Evolutionary conservation across 305 asterid genomes (phyloP), one percentile per base, ranked within the genome.

Genomic region (Fraxinus baroniana): DNA sequence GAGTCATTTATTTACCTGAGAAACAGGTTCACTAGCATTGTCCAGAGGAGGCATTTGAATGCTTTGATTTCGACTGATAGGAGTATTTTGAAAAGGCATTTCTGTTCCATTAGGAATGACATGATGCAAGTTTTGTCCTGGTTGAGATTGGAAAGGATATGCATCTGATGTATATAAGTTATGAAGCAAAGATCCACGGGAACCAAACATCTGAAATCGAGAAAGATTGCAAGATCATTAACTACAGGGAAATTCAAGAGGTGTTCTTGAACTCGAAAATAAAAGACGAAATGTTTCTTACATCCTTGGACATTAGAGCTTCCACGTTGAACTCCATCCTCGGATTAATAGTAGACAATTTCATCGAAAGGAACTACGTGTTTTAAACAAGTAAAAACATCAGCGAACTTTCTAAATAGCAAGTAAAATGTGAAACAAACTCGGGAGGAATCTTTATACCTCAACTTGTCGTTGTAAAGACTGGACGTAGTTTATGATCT

Each of bases 401-500:
- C 26, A 87, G 24, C 32, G 74, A 62, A 17, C 32, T 41, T 22
- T 41, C 68, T 17, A 60, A 33, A 57, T 33, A 17, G 49, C 60
- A 41, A 36, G 20, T 68, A 13, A 68, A 10, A 10, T 28, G 17
- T 2, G 2, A 26, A 81, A 26, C 18, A 26, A 68, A 68, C 9
- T 28, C 10, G 18, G 12, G 20, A 68, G 74, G 36, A 79, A 49
- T 80, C 80, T 44, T 75, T 46, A 39, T 85, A 94, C 98, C 98
- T 94, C 98, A 32, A 95, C 98, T 89, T 95, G 98, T 0, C 97
- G 85, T 80, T 95, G 98, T 33, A 95, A 88, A 46, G 98, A 95
- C 87, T 95, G 98, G 64, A 95, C 98, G 75, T 95, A 95, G 78
- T 95, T 95, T 77, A 95, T 95, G 82, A 95, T 95, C 90, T 95